Evolutionary conservation across 176 grass and related monocot genomes (phyloP), one percentile per base, ranked within the genome.

Genomic region (Juncus inflexus): DNA sequence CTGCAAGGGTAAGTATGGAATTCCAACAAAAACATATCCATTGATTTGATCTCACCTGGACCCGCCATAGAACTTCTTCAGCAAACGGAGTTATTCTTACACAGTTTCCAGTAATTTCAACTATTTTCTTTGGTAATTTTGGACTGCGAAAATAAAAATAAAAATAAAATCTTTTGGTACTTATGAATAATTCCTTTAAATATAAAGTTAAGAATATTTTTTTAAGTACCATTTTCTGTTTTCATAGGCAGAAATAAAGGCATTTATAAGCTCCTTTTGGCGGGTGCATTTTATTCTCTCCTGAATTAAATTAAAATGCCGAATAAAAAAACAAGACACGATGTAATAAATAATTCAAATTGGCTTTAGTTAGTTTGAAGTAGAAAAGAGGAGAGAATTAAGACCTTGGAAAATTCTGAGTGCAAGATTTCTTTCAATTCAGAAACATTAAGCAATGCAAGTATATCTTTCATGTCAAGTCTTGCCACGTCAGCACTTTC

Each of bases 361-460:
- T 55, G 55, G 9, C 42, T 83, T 70, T 60, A 42, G 13, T 9
- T 36, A 9, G 42, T 49, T 76, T 79, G 61, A 53, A 76, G 60
- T 4, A 12, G 41, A 74, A 28, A 64, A 12, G 51, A 55, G 41
- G 60, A 37, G 65, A 76, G 39, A 74, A 74, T 74, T 52, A 75
- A 78, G 77, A 90, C 92, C 87, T 96, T 91, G 35, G 74, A 77
- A 78, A 81, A 45, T 60, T 71, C 70, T 54, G n/a, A 12, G 40
- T 79, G 83, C 52, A 96, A 55, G 53, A 91, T 79, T 79, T 89
- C 82, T 12, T 78, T 83, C 77, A 96, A 81, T 83, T 96, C 84
- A 72, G 79, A 72, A 77, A 89, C 84, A 79, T 45, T 86, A 73
- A 96, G 83, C 71, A 96, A 71, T 67, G 80, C 74, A 77, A 96